Conservation (phyloP, 768 basidiomycete species). For the Brasilioporus rufonigricans region DNA sequence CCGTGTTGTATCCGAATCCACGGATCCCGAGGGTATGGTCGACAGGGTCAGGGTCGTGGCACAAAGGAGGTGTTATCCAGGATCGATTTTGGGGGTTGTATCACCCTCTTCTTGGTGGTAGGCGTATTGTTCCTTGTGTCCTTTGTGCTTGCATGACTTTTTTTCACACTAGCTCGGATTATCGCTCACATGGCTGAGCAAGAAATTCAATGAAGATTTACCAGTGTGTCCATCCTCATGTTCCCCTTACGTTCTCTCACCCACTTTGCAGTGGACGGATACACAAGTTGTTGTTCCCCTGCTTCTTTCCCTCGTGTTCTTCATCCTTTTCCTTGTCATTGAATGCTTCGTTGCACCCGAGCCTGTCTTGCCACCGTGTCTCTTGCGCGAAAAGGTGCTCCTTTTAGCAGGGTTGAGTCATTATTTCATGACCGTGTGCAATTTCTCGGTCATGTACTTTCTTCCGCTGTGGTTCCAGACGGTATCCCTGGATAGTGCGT, state of each 20-base stretch:
- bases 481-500: conserved; percentile 62
- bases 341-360: conserved; percentile 64
- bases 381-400: conserved; percentile 66
- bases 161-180: conserved; percentile 9
- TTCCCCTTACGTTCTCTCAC: neutral
- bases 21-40: neutral
- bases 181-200: too few relatives aligned
- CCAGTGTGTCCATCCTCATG: neutral
- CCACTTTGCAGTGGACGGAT: conserved; percentile 8
- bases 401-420: conserved; percentile 69
- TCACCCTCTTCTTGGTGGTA: conserved; percentile 7
- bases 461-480: too few relatives aligned
- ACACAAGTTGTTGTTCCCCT: conserved; percentile 5
- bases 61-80: conserved; percentile 7
- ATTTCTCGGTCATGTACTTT: conserved; percentile 76
- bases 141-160: neutral
- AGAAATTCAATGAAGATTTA: conserved; percentile 16
- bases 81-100: conserved; percentile 15
- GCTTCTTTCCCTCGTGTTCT: conserved; percentile 39
- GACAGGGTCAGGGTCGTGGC: conserved; percentile 7
- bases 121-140: neutral
- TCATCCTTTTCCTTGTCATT: conserved; percentile 53
- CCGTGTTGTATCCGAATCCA: neutral
- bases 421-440: conserved; percentile 70
- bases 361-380: conserved; percentile 64